Evolutionary conservation across 495 filamentous ascomycete genomes (phyloP), one percentile per base, ranked within the genome.

Genomic region (Penicillium herquei): DNA sequence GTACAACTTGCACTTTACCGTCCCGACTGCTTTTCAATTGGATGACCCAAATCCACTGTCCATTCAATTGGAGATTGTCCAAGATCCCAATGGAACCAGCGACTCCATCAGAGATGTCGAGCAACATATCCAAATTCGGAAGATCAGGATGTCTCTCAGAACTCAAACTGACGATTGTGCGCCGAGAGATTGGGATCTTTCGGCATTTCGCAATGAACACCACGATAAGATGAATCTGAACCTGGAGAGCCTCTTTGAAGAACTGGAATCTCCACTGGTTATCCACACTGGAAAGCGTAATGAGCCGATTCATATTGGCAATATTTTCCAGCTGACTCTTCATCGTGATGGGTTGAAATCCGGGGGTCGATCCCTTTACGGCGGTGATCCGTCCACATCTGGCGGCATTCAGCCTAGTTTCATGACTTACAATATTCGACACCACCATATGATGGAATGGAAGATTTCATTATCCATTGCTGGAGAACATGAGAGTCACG

Each of bases 21-120:
- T 42, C 10, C 60, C 63, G 5, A 3, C 18, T 2, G 32, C 32
- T 48, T 46, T 63, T 26, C 56, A 63, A 18, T 40, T 66, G 9
- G 55, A 56, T 14, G 40, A 56, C 42, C 52, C 54, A 9, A 34
- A 37, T 1, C 60, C 60, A 2, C 53, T 63, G 14, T 57, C 60
- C 2, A 5, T 66, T 12, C 51, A 48, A 11, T 6, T 66, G 7
- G 21, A 58, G 18, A 34, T 63, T 5, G n/a, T n/a, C n/a, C 59
- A 51, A 2, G 11, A 51, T 13, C 18, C 13, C 7, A 40, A 13
- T 0, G 31, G 12, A 21, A 63, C 51, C 16, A 66, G 60, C 33
- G 45, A 45, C 26, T 21, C 30, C 10, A 55, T 63, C 31, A 34
- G 43, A 34, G 56, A 65, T 32, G 45, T 55, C 18, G 26, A 13